Evolutionary conservation across 352 stramenopile genomes (phyloP), one percentile per base, ranked within the genome.

Genomic region (Globisporangium alternatum): DNA sequence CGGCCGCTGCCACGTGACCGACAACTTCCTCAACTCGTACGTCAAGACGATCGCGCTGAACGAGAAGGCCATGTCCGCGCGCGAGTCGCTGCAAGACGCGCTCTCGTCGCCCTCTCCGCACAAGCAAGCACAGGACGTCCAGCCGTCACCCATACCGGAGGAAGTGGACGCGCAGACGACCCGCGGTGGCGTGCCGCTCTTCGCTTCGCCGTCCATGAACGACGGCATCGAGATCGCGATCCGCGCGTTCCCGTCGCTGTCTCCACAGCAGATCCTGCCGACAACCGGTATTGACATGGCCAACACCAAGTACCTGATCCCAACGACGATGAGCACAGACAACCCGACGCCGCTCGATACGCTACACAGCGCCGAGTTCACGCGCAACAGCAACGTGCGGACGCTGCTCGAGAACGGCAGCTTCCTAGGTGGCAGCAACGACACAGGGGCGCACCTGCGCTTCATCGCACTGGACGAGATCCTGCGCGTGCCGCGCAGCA

Each of bases 391-490:
- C 54, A 72, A 78, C 22, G 65, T 74, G 25, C 64, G 72, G 19
- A 81, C 71, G 19, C 67, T 91, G 15, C 68, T 89, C 56, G 78
- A 90, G 65, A 89, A 90, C 39, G 79, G 79, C 49, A 88, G 77
- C 41, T 91, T 91, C 43, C 60, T 91, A 8, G 70, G 76, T 13
- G 65, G 64, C 8, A 69, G 63, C 45, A 80, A 70, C 1, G 80
- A 86, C 43, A 43, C 68, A 3, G n/a, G 76, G 51, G 2, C 59
- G 60, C 3, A 71, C 65, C 19, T 87, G 52, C 80, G 81, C 1
- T 84, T 79, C 17, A 74, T 92, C 51, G 86, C 83, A 8, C 62
- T 95, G 22, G 86, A 93, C 54, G 86, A 95, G 64, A 91, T 90
- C 64, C 62, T 95, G 10, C 80, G 83, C 21, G 83, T 91, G 7